phyloP scores from a whole-genome alignment of 495 filamentous ascomycete genomes.

The Niebla homalea region DNA sequence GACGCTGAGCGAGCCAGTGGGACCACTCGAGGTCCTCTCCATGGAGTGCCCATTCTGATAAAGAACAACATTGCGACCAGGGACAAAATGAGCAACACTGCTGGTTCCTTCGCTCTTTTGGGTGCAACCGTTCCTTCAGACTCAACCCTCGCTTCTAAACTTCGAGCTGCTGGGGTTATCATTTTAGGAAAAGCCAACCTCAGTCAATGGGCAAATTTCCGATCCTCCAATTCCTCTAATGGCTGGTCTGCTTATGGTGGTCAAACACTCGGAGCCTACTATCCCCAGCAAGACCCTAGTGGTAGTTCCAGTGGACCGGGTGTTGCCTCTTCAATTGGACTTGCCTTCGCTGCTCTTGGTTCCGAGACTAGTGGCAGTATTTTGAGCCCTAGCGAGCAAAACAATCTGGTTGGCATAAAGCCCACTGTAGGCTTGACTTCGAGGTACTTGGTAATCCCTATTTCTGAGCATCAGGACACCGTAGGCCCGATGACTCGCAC shows the following conservation, averaged over 20 bases:
- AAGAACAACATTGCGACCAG: slow-evolving; percentile 55
- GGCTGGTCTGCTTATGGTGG: slow-evolving; percentile 44
- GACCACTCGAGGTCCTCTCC: slow-evolving; percentile 25
- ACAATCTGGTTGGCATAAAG: slow-evolving; percentile 45
- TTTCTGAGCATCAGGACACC: slow-evolving; percentile 50
- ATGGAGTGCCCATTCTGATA: slow-evolving; percentile 56
- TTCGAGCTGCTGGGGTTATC: slow-evolving; percentile 37
- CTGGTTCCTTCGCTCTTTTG: slow-evolving; percentile 45
- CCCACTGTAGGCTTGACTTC: slow-evolving; percentile 59
- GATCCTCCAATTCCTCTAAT: slow-evolving; percentile 34
- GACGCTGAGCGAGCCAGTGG: slow-evolving; percentile 39
- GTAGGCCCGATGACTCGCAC: slow-evolving; percentile 51
- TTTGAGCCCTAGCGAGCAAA: slow-evolving; percentile 24
- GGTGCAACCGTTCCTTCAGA: slow-evolving; percentile 35
- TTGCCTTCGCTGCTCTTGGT: slow-evolving; percentile 36
- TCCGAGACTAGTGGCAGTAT: slow-evolving; percentile 33
- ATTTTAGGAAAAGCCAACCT: slow-evolving; percentile 44
- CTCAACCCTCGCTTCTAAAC: slow-evolving; percentile 30
- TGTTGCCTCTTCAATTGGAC: slow-evolving; percentile 35
- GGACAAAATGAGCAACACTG: slow-evolving; percentile 52
- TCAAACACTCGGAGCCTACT: slow-evolving; percentile 37
- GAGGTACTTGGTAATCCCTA: slow-evolving; percentile 46
- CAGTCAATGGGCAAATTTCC: slow-evolving; percentile 41
- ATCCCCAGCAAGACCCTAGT: slow-evolving; percentile 37
- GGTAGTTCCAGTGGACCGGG: slow-evolving; percentile 41